Conservation (phyloP, 352 stramenopile genomes). For the Pythium grandisporangium region DNA sequence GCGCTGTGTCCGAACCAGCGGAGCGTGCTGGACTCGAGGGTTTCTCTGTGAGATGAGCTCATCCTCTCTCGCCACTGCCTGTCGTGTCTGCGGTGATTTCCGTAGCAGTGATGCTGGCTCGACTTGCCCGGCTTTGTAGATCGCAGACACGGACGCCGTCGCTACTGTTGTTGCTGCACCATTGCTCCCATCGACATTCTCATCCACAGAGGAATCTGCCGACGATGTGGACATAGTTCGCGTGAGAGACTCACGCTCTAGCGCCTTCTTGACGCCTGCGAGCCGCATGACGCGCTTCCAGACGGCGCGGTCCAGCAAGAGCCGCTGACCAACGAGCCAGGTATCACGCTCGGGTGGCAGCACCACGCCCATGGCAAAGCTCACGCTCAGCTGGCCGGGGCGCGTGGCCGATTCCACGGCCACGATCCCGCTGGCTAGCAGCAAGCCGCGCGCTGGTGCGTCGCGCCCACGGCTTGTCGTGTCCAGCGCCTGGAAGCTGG, state of each 20-base stretch:
- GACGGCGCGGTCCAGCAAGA: slow-evolving; percentile 9
- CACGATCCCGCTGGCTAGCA: slow-evolving; percentile 12
- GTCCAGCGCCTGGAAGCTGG: neutral
- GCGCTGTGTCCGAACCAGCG: neutral
- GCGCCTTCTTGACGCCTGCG: slow-evolving; percentile 9
- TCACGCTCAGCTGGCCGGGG: slow-evolving; percentile 5
- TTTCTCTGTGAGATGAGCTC: neutral
- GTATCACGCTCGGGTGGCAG: slow-evolving; percentile 1
- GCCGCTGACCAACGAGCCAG: neutral
- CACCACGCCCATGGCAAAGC: slow-evolving; percentile 10
- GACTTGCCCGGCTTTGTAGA: too few species aligned
- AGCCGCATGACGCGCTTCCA: slow-evolving; percentile 15
- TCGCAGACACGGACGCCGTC: neutral
- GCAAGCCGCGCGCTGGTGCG: slow-evolving; percentile 5
- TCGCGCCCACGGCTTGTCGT: too few species aligned
- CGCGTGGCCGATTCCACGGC: slow-evolving; percentile 10
- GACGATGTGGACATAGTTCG: slow-evolving; percentile 9
- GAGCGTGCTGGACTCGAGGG: neutral
- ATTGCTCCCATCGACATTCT: too few species aligned
- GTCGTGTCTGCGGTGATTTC: too few species aligned
- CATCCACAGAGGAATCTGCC: slow-evolving; percentile 1
- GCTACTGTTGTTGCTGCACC: neutral
- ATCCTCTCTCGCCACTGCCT: neutral
- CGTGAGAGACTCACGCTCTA: slow-evolving; percentile 6
- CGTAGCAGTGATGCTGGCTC: too few species aligned